Conservation (phyloP, 202 grass and related monocot genomes). For the Tripidium arundinaceum region DNA sequence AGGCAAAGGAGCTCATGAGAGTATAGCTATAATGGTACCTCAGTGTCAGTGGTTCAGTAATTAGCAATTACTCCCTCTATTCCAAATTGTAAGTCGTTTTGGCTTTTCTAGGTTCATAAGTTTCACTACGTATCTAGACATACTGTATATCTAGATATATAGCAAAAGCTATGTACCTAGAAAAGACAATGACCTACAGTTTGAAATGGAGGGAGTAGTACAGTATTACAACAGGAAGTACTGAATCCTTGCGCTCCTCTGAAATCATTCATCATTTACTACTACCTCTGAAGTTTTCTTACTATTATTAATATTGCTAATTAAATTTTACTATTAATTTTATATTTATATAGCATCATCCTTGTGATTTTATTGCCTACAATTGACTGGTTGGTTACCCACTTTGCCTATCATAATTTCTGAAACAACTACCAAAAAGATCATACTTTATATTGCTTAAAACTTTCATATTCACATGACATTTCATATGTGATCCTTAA, state of each 20-base stretch:
- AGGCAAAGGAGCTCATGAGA: not conserved
- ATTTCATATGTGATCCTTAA: not conserved
- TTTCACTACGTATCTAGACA: not conserved
- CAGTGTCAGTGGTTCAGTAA: not conserved
- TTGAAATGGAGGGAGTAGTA: not conserved
- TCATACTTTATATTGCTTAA: not conserved
- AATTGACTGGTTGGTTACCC: not conserved
- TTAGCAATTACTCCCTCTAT: not conserved
- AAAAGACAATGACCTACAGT: not conserved
- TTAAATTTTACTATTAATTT: no score
- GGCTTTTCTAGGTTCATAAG: not conserved
- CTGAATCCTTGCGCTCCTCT: not conserved
- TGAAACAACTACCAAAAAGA: not conserved
- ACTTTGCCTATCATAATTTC: not conserved
- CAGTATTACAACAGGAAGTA: not conserved
- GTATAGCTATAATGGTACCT: not conserved
- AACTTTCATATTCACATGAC: not conserved
- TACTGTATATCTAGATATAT: not conserved
- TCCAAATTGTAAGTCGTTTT: not conserved
- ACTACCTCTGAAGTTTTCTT: not conserved
- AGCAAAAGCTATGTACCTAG: not conserved
- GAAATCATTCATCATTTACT: not conserved
- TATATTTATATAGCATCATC: not conserved
- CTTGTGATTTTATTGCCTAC: not conserved
- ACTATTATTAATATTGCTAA: not conserved